Base-by-base conservation (phyloP, 495 filamentous ascomycete genomes). In the Schizothecium vesticola region DNA sequence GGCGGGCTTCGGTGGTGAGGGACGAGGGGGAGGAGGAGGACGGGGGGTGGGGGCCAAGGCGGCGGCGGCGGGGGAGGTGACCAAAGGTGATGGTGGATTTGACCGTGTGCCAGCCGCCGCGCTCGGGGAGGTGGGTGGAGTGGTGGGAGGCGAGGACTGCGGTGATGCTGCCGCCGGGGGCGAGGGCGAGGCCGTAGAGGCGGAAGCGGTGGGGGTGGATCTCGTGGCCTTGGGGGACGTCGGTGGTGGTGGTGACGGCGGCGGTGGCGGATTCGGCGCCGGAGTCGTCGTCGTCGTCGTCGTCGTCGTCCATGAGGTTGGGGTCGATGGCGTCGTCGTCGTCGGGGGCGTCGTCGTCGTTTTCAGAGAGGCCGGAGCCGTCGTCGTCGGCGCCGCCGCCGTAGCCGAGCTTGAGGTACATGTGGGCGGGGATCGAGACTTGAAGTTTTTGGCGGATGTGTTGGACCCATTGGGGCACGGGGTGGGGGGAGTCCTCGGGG, bases 171-270 rank as follows among this genome's bases (percentile, higher is more conserved):
- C 80, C 81, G 28, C 79, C 82, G 0, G 82, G 78, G 16, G 79
- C 80, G 9, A 74, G 61, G 19, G 81, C 71, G 11, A 84, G 74
- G 10, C 82, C 82, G 77, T 81, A 79, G 6, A 85, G 70, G 33
- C 81, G 80, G 43, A 79, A 77, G 9, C 82, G 80, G 63, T 79
- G 77, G 0, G 80, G 77, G 71, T 84, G 79, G 62, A 77, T 72
- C 66, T 77, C 72, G 4, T 74, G 74, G 19, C 78, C 72, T 29
- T 81, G 67, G 26, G 72, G 75, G 7, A 56, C 70, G 5, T 69
- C 72, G 19, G 77, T 74, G 51, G 68, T 60, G 33, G 69, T 66
- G 11, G 57, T 23, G 19, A 65, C 70, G 31, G 73, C 72, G 31
- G 28, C n/a, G 9, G 22, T 56, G 11, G 70, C 76, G 19, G 68